These are phyloP conservation scores for Leccinum ochraceum DNA, from an alignment of 768 basidiomycete species.

Conservation along the genomic window DNA sequence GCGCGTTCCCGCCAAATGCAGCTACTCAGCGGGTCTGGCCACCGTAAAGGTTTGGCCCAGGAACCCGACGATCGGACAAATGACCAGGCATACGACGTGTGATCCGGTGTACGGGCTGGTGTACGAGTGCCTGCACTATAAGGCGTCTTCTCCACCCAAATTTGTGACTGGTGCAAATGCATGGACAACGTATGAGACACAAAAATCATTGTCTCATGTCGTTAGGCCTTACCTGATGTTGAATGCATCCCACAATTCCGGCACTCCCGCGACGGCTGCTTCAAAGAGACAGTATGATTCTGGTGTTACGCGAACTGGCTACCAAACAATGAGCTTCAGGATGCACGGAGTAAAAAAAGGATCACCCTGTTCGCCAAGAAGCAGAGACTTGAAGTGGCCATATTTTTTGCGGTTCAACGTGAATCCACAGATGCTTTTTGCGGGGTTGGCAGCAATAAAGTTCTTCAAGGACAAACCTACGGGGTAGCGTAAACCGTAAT, in stretches of 20 bases:
- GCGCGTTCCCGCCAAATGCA: slow-evolving; percentile 31
- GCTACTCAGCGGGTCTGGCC: slow-evolving; percentile 36
- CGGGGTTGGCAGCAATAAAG: slow-evolving; percentile 89
- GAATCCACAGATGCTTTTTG: slow-evolving; percentile 95
- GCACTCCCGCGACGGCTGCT: slow-evolving; percentile 86
- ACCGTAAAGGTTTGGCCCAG: slow-evolving; percentile 76
- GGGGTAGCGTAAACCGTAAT: background rate
- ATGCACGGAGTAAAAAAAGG: background rate
- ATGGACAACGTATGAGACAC: slow-evolving; percentile 36
- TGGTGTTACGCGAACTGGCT: slow-evolving; percentile 87
- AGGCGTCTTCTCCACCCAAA: slow-evolving; percentile 72
- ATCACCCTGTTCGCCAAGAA: slow-evolving; percentile 94
- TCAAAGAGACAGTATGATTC: slow-evolving; percentile 91
- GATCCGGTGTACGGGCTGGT: slow-evolving; percentile 72
- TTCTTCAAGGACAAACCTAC: slow-evolving; percentile 86
- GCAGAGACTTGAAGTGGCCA: slow-evolving; percentile 87
- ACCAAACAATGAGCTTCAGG: slow-evolving; percentile 7
- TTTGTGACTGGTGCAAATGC: slow-evolving; percentile 79
- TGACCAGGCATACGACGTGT: slow-evolving; percentile 68
- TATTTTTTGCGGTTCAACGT: slow-evolving; percentile 86
- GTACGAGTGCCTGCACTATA: slow-evolving; percentile 73
- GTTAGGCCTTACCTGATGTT: slow-evolving; percentile 68
- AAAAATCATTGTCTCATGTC: background rate
- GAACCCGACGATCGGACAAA: slow-evolving; percentile 67
- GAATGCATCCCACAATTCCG: slow-evolving; percentile 95